Evolutionary conservation across 1,284 basidiomycete species (phyloP), one percentile per base, ranked within the genome.

Genomic region (Papiliotrema fonsecae): DNA sequence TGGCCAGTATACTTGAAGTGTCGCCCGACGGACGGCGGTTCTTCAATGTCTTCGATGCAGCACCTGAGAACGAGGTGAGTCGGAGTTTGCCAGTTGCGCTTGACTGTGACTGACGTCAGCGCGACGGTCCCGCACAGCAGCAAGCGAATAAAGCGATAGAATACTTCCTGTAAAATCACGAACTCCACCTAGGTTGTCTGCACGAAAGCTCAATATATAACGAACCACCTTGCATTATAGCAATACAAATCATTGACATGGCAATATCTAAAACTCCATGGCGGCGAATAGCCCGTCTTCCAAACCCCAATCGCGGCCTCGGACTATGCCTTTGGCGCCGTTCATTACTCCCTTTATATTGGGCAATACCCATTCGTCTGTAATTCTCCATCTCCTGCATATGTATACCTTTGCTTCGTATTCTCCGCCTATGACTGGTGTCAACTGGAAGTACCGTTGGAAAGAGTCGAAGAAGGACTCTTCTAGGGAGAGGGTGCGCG

Each of bases 31-130:
- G 86, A 38, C 69, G 76, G 44, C 88, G 89, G 79, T 92, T 88
- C 75, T 98, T 98, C 73, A 98, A 98, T 62, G 96, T 97, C 2
- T 75, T 98, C 67, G 90, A 96, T 61, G 96, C 96, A 3, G 96
- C 96, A 4, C 96, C 96, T 9, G 96, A 99, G 73, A 99, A 99
- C 70, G 94, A 73, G 62, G 57, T 65, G 26, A 38, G 67, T 58
- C 9, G 11, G 13, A 18, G 13, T 3, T 16, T 3, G 7, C 19
- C 4, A 14, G 16, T 28, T 25, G 25, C 9, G 2, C 14, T 19
- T 39, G 16, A 11, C 21, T 13, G 22, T 22, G 37, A 30, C 55
- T 56, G 39, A 47, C 7, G 9, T 36, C 45, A 69, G 63, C 60
- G 70, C 24, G 72, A 74, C 51, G 72, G 72, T 25, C 72, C 72